Conservation (phyloP, 768 basidiomycete genomes). For the Trametes gibbosa region DNA sequence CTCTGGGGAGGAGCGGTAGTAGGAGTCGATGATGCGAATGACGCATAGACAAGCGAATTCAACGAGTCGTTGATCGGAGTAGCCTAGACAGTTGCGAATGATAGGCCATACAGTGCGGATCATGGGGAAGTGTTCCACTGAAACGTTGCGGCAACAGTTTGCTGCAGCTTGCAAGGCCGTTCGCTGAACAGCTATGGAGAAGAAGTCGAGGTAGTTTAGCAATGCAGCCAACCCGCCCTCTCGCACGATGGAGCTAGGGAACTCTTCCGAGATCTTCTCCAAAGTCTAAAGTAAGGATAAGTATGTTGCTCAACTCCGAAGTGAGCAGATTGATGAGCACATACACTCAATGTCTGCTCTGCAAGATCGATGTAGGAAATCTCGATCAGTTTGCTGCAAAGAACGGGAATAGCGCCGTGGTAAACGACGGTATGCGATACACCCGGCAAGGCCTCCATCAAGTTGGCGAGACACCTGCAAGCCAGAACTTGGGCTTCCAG, state of each 20-base stretch:
- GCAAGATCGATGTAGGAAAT: conserved; percentile 98
- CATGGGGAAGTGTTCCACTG: conserved; percentile 85
- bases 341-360: conserved; percentile 94
- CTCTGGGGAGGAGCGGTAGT: conserved; percentile 79
- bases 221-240: conserved; percentile 93
- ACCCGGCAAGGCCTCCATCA: conserved; percentile 98
- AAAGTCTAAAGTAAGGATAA: conserved; percentile 61
- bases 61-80: conserved; percentile 95
- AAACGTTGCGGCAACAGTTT: conserved; percentile 93
- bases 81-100: conserved; percentile 86
- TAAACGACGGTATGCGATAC: conserved; percentile 97
- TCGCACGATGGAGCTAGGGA: conserved; percentile 91
- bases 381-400: conserved; percentile 95
- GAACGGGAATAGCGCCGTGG: conserved; percentile 95
- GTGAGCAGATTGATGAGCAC: conserved; percentile 34
- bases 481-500: conserved; percentile 94
- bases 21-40: conserved; percentile 91
- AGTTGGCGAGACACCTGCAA: conserved; percentile 93
- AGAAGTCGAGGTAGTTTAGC: conserved; percentile 96
- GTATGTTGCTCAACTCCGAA: conserved; percentile 14
- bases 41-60: conserved; percentile 95
- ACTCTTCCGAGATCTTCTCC: conserved; percentile 98
- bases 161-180: conserved; percentile 96
- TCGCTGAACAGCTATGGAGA: conserved; percentile 95
- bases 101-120: conserved; percentile 89